These are phyloP conservation scores for Diaporthe destruens DNA, from an alignment of 2,329 filamentous ascomycete species.

Conservation along the genomic window DNA sequence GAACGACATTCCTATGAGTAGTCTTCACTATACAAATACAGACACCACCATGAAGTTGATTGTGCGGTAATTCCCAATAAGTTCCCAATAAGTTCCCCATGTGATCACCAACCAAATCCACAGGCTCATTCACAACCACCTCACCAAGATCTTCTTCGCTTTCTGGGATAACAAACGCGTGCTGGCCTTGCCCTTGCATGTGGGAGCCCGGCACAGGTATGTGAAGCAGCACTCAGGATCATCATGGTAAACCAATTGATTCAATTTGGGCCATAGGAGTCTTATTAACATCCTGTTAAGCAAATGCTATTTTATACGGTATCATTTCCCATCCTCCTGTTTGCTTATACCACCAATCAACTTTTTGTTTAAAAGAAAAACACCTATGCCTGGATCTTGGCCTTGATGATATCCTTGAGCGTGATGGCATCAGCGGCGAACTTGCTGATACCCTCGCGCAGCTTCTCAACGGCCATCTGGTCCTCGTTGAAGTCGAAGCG, in stretches of 20 bases:
- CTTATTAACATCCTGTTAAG: slow-evolving; percentile 5
- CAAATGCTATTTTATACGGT: slow-evolving; percentile 37
- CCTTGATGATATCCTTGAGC: slow-evolving; percentile 90
- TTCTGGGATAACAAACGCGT: too few relatives aligned
- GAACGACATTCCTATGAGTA: not conserved
- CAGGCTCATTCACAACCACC: not conserved
- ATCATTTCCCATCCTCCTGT: slow-evolving; percentile 33
- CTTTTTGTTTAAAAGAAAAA: not conserved
- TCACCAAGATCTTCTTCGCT: not conserved
- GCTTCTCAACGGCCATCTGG: slow-evolving; percentile 99
- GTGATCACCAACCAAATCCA: not conserved
- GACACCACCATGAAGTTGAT: not conserved
- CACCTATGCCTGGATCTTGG: slow-evolving; percentile 76
- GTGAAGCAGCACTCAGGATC: not conserved
- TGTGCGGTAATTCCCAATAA: too few relatives aligned
- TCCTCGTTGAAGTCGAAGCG: slow-evolving; percentile 99
- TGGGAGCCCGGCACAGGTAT: not conserved
- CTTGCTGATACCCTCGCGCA: slow-evolving; percentile 99
- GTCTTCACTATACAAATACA: not conserved
- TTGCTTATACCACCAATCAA: slow-evolving; percentile 14
- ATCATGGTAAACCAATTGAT: slow-evolving; percentile 8
- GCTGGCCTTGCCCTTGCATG: not conserved
- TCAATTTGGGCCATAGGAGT: slow-evolving; percentile 2
- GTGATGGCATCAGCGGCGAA: slow-evolving; percentile 96
- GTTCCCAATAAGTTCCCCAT: not conserved